Base-by-base conservation (phyloP, 2,329 filamentous ascomycete genomes). In the Onygena corvina region DNA sequence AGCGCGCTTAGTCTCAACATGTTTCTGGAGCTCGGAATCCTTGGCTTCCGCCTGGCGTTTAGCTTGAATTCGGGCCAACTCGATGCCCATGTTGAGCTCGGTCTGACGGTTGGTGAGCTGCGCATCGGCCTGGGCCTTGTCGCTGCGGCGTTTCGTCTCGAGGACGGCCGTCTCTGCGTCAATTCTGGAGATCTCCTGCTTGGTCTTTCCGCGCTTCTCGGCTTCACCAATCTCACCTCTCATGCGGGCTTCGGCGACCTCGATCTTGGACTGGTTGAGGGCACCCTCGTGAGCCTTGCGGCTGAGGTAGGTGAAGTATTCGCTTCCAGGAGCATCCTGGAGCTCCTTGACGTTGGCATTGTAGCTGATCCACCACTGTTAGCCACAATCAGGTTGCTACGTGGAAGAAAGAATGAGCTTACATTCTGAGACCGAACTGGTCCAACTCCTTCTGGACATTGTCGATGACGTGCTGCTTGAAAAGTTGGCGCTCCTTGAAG, bases 171-270 rank as follows among this genome's bases (percentile, higher is more conserved):
- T 93, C 58, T 86, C 81, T 56, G 86, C 86, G 64, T 89, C 79
- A 68, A 93, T 93, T 71, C 88, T 90, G 58, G 86, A 85, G 35
- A 93, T 84, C 60, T 89, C 83, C 49, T 88, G 84, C 63, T 92
- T 87, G 54, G 88, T 84, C 59, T 85, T 76, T 55, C 86, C 86
- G 60, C 81, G 78, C 59, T 85, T 83, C 63, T 87, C 75, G 20
- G 86, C 81, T 65, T 92, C 86, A 51, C 67, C 67, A 25, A 70
- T 68, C 51, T 70, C 81, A 59, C 84, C 81, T 55, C 83, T 64
- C 66, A 78, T 79, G 11, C 73, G 67, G 5, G 76, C 76, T 54
- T 77, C 71, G 11, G 76, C 76, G 16, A 79, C 76, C 53, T 79
- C 76, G 50, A 78, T 71, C 59, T 77, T 76, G 29, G 85, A 84